Base-by-base conservation (phyloP, 768 basidiomycete species). In the Lactifluus piperatus region DNA sequence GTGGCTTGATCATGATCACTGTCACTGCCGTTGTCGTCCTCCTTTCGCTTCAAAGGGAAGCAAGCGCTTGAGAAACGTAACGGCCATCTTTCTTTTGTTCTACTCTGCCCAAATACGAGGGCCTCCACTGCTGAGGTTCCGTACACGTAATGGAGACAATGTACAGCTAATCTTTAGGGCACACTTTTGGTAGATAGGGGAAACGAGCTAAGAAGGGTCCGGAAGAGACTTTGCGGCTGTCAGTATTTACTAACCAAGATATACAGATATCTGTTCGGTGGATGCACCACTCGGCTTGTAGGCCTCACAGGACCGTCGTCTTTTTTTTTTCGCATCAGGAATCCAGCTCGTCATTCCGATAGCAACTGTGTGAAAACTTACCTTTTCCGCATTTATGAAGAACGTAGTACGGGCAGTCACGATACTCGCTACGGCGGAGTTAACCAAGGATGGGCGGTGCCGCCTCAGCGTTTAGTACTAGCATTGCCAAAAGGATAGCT, bases 61-160 rank as follows among this genome's bases (percentile, higher is more conserved):
- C 22, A 43, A n/a, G 41, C 58, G 45, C 22, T 18, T 48, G 37
- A 24, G 24, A 48, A 43, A 56, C 49, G 49, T 56, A 60, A 56
- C 48, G 41, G 34, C 48, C 36, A 60, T n/a, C 16, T 60, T 27
- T 36, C 49, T 60, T 56, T 55, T 60, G 39, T 48, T 44, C 48
- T 36, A 41, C 22, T 24, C 43, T 24, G 41, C 27, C 43, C 56
- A 26, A 45, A 51, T 34, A n/a, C 26, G 34, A 58, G 30, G 29
- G 26, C 13, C 24, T 29, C 50, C 48, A 48, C 13, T 10, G 52
- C 34, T 45, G 27, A 46, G 45, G 43, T 46, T 56, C 54, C 22
- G 34, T 60, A 60, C 59, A 60, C 59, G 59, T 60, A 60, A 60
- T 56, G 22, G 44, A 50, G 26, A 24, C 22, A 37, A 37, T 52